Base-by-base conservation (phyloP, 2,329 filamentous ascomycete genomes). In the Calonectria fujianensis region DNA sequence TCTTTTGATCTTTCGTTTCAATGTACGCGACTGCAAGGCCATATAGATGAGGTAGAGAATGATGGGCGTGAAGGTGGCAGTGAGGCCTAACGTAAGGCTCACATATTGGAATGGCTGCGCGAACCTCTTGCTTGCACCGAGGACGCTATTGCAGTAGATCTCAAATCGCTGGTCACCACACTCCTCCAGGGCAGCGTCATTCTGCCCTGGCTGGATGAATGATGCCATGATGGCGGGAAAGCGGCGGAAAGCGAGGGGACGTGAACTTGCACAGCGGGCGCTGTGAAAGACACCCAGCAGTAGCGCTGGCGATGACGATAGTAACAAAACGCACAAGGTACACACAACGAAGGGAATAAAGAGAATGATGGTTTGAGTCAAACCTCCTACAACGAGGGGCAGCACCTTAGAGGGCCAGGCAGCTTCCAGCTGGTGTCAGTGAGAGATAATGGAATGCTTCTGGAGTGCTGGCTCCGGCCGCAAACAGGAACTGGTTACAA, bases 61-160 rank as follows among this genome's bases (percentile, higher is more conserved):
- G 35, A 74, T 31, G 41, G 72, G 72, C 4, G 69, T 69, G 13
- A 61, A 68, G 29, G 61, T 39, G 27, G 72, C 72, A 14, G 67
- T 65, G 18, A 48, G 20, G 8, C 72, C 72, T 16, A 74, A 11
- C 18, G 67, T 65, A 10, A 74, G 61, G 41, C 37, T 74, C 29
- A 74, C 59, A 32, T 70, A 51, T 35, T 74, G 72, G n/a, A 64
- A 70, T 13, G 67, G 37, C 32, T 50, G 54, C 2, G 9, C 31
- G 31, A 74, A 74, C 20, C 72, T 50, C 50, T 61, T 27, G 32
- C 18, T 16, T 32, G 59, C 39, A 20, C 48, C 31, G 14, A 74
- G 37, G 32, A 74, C 61, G 41, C 72, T 74, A 18, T 70, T 74
- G 72, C 72, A 74, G 51, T 74, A 74, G 13, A 74, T 32, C 9